Evolutionary conservation across 768 basidiomycete genomes (phyloP), one percentile per base, ranked within the genome.

Genomic region (Hericium alpestre): DNA sequence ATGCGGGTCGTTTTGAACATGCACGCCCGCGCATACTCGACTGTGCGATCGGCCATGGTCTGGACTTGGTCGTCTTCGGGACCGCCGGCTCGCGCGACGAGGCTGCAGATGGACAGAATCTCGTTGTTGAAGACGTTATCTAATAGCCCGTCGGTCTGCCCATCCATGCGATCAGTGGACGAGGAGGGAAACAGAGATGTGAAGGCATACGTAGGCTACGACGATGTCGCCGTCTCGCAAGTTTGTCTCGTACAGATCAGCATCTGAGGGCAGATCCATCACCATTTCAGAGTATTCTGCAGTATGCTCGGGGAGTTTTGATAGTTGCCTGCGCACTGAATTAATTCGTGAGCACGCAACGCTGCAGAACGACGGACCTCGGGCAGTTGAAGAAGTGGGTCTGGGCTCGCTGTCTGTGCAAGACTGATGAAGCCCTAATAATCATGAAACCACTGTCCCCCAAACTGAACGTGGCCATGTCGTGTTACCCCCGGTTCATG

Each of bases 391-490:
- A 77, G 58, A 67, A 75, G 58, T 76, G 75, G 6, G 74, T 75
- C 60, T 77, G 75, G 4, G 72, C 58, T 38, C 56, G 56, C 60
- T 75, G 73, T 56, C 66, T 59, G 66, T 89, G 74, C 47, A 85
- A 72, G 27, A 89, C 73, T 13, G 81, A 74, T 23, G 83, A 82
- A 15, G 82, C 79, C 38, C 88, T 83, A 57, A 88, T 79, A 49
- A 89, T 81, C 59, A 79, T 74, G 66, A 81, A 89, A 7, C 87
- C 87, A 57, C 87, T 89, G 67, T 90, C 87, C n/a, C 87, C 87
- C 62, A 90, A 72, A 66, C 87, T 90, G 56, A 51, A 57, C 59
- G 48, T 25, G 51, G 15, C 18, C 38, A 56, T 25, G 32, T 60
- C 56, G 47, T 58, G 50, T 54, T 48, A 39, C 54, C 49, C 51